phyloP scores from a whole-genome alignment of 441 rosid species.

The Mallotus japonicus region DNA sequence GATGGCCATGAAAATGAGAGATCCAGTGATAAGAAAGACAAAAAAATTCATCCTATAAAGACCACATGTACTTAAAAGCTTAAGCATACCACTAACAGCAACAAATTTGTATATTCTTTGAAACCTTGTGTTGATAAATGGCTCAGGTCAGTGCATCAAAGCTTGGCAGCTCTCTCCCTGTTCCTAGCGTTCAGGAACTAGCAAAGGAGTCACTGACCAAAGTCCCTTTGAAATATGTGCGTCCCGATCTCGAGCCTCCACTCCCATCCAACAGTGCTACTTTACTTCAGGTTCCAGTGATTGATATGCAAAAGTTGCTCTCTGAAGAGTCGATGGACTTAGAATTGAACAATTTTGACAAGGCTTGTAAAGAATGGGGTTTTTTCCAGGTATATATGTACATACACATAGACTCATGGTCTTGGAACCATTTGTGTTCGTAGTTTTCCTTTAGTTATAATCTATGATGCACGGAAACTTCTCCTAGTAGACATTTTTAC shows the following conservation, averaged over 20 bases:
- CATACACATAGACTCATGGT: neutral
- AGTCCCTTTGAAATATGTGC: slow-evolving; percentile 23
- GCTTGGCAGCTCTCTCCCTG: slow-evolving; percentile 16
- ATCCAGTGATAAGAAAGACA: neutral
- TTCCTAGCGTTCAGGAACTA: slow-evolving; percentile 34
- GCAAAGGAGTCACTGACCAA: slow-evolving; percentile 11
- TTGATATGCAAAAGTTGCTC: slow-evolving; percentile 14
- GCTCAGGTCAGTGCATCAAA: neutral
- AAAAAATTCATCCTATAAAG: neutral
- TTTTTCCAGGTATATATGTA: slow-evolving; percentile 18
- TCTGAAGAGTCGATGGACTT: neutral
- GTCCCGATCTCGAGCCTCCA: neutral
- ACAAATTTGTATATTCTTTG: neutral
- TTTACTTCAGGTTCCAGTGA: slow-evolving; percentile 15
- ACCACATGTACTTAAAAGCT: too few relatives aligned
- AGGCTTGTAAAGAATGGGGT: slow-evolving; percentile 22
- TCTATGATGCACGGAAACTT: too few relatives aligned
- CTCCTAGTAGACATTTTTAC: too few relatives aligned
- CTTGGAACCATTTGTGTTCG: too few relatives aligned
- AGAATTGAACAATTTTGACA: slow-evolving; percentile 14
- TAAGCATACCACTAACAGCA: neutral
- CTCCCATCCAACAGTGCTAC: neutral
- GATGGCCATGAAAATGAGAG: neutral
- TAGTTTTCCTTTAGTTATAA: too few relatives aligned
- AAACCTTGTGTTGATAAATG: neutral